Percentiles rank a stretch among this genome's conserved stretches.
phyloP scores from a whole-genome alignment of 1,284 basidiomycete genomes.

The Cronartium quercuum region DNA sequence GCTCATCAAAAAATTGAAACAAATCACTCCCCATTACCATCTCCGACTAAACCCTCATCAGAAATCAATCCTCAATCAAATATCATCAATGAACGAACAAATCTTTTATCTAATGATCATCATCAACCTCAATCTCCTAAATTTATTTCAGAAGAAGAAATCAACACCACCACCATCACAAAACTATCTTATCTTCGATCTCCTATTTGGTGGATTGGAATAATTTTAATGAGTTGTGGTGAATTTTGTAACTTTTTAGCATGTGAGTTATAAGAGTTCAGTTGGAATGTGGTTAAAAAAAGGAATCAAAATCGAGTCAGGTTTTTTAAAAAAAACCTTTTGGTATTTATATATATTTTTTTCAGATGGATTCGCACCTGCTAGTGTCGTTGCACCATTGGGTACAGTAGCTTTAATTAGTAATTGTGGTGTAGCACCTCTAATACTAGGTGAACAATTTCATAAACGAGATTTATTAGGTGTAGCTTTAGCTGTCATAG shows the following conservation, averaged over 20 bases:
- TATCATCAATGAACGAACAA: neutral
- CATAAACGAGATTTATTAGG: conserved; percentile 73
- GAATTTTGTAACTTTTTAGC: conserved; percentile 87
- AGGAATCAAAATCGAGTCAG: too few relatives aligned
- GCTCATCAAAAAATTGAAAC: conserved; percentile 45
- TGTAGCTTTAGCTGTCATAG: conserved; percentile 46
- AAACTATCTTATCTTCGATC: conserved; percentile 50
- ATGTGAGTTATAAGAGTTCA: conserved; percentile 48
- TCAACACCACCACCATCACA: neutral
- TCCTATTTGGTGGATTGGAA: conserved; percentile 86
- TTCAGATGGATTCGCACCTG: conserved; percentile 69
- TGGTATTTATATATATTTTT: neutral
- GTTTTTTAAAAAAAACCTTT: neutral
- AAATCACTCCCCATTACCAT: neutral
- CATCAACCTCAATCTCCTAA: neutral
- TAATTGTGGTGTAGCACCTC: conserved; percentile 86
- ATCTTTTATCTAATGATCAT: conserved; percentile 1
- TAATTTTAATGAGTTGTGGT: conserved; percentile 80
- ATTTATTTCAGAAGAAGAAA: neutral
- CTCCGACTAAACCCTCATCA: neutral
- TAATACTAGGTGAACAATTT: conserved; percentile 58
- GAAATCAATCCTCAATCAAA: neutral
- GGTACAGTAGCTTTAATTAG: conserved; percentile 71
- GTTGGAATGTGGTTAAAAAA: conserved; percentile 41
- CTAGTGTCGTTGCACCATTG: conserved; percentile 87